Evolutionary conservation across 768 basidiomycete genomes (phyloP), one percentile per base, ranked within the genome.

Genomic region (Xerocomellus intermedius): DNA sequence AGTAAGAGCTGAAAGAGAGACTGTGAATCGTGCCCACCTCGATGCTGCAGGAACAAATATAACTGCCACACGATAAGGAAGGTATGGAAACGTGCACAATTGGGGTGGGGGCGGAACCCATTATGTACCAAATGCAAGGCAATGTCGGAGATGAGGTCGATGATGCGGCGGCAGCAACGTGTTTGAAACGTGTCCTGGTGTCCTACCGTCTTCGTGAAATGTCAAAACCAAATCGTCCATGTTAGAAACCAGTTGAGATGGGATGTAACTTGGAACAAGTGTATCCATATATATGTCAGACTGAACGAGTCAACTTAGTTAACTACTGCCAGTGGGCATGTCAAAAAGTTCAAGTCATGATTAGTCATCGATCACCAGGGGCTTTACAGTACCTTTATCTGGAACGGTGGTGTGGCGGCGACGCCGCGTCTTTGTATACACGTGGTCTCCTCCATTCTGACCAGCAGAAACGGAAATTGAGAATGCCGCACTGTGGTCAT

Each of bases 141-240:
- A 26, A 39, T 16, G 19, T 41, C 68, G 67, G 68, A 69, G 19
- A 69, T 67, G 67, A 68, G 44, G 50, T 30, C 28, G 30, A 47
- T 28, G 48, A 41, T 8, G n/a, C n/a, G 36, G 54, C 52, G 44
- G 48, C 21, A 47, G 43, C 57, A 68, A 64, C 61, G 65, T 66
- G 67, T 67, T 50, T 46, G 46, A 9, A 46, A 54, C 55, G 46
- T 58, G 54, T 36, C 42, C 46, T 30, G 45, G 16, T 56, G 26
- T 60, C n/a, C 17, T 3, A 9, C 19, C n/a, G n/a, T n/a, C n/a
- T n/a, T 22, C 24, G n/a, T 17, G 45, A 36, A 2, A 41, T 22
- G 39, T 17, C 7, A 30, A 38, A 32, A 45, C 21, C 32, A 4
- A 13, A 16, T 22, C 9, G 30, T 42, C 21, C 33, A 42, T 32